Conservation (phyloP, 2,329 filamentous ascomycete genomes). For the Trichoderma sp. region DNA sequence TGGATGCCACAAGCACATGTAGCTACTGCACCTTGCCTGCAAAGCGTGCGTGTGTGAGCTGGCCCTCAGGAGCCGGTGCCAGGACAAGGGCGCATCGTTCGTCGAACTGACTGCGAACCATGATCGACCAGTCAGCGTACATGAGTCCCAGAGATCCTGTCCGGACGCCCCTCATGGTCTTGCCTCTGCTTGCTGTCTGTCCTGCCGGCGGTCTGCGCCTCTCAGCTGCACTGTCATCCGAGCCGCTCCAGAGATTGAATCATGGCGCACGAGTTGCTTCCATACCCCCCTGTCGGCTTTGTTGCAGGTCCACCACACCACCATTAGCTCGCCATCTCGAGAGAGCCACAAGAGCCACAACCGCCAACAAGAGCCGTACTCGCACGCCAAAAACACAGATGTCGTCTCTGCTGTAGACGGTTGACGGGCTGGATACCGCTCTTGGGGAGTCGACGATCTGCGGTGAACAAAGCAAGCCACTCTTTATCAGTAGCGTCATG, state of each 20-base stretch:
- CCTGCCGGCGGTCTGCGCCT: conserved; percentile 25
- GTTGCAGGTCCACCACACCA: conserved; percentile 26
- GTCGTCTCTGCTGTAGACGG: neutral
- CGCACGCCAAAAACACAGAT: neutral
- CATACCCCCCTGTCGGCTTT: conserved; percentile 13
- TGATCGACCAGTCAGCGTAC: conserved; percentile 29
- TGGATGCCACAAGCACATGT: neutral
- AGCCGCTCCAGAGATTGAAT: conserved; percentile 25
- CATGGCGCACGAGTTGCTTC: conserved; percentile 22
- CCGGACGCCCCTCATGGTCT: conserved; percentile 17
- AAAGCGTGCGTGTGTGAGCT: conserved; percentile 11
- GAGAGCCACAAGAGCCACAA: neutral
- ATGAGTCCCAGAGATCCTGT: conserved; percentile 21
- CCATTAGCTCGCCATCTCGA: conserved; percentile 1
- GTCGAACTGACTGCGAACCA: conserved; percentile 32
- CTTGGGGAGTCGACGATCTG: conserved; percentile 18
- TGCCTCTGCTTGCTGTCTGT: conserved; percentile 15
- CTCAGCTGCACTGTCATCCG: conserved; percentile 27
- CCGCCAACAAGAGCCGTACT: conserved; percentile 2
- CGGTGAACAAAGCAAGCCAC: conserved; percentile 15
- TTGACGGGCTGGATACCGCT: neutral
- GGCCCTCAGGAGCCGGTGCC: conserved; percentile 21
- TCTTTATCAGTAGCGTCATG: conserved; percentile 1
- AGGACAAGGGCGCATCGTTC: conserved; percentile 31
- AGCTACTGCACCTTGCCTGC: neutral